These are phyloP conservation scores for Sporisorium sorghi DNA, from an alignment of 1,284 basidiomycete genomes.

Conservation along the genomic window DNA sequence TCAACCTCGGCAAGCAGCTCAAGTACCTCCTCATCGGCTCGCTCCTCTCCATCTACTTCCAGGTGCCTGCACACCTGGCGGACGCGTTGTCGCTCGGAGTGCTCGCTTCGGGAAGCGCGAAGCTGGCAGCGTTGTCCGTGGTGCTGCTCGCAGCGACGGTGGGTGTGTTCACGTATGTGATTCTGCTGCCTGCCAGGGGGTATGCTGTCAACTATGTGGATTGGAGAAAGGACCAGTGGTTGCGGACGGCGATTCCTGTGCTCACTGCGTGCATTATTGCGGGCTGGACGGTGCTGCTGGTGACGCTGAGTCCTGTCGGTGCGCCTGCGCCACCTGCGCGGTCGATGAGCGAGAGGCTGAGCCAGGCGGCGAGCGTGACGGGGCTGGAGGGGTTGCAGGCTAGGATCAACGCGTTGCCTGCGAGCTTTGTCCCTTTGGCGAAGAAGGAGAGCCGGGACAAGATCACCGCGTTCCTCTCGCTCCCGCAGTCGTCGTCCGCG, in stretches of 20 bases:
- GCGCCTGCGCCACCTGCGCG: constrained; percentile 35
- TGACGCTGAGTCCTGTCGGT: constrained; percentile 43
- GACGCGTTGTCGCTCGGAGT: constrained; percentile 33
- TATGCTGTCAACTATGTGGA: constrained; percentile 32
- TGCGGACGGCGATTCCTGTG: constrained; percentile 31
- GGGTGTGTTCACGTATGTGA: constrained; percentile 33
- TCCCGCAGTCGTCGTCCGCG: neutral
- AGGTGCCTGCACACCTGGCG: constrained; percentile 31
- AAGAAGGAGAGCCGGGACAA: constrained; percentile 4
- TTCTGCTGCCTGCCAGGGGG: constrained; percentile 41
- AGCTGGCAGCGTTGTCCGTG: constrained; percentile 22
- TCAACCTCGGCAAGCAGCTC: constrained; percentile 53
- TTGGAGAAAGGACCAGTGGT: constrained; percentile 29
- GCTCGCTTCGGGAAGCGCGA: neutral
- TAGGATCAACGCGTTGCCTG: constrained; percentile 13
- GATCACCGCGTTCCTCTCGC: neutral
- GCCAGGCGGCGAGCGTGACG: constrained; percentile 21
- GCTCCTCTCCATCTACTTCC: constrained; percentile 33
- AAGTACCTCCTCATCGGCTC: constrained; percentile 48
- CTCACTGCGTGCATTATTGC: constrained; percentile 44
- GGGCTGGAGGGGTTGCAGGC: constrained; percentile 6
- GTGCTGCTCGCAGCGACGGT: constrained; percentile 28
- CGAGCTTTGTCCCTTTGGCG: constrained; percentile 1
- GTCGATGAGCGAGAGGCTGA: constrained; percentile 9
- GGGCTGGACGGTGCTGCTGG: constrained; percentile 31